phyloP scores from a whole-genome alignment of 148 eudicot species.

The Chenopodium berlandieri region DNA sequence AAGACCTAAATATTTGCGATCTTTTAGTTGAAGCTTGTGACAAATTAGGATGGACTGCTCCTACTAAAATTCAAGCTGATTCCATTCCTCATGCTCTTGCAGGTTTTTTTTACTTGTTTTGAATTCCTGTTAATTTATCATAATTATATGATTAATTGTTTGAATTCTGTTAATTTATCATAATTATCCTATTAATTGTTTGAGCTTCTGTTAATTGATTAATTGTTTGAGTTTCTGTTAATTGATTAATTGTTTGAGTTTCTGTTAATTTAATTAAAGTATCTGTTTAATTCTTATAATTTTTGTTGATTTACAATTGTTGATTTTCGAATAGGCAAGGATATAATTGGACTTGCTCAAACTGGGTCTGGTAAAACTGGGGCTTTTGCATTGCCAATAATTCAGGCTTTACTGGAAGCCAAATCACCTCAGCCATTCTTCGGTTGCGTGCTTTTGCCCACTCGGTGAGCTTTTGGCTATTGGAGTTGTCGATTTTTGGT shows the following conservation, averaged over 20 bases:
- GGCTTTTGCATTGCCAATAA: conserved; percentile 87
- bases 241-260: neutral
- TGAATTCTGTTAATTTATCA: neutral
- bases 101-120: conserved; percentile 27
- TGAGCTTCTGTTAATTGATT: neutral
- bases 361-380: conserved; percentile 99
- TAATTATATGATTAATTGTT: neutral
- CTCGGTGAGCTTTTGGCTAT: conserved; percentile 39
- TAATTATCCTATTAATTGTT: neutral
- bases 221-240: neutral
- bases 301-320: no score
- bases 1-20: conserved; percentile 67
- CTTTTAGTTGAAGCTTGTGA: conserved; percentile 69
- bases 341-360: conserved; percentile 89
- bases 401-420: conserved; percentile 66
- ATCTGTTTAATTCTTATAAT: no score
- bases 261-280: no score
- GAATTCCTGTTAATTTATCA: no score
- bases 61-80: conserved; percentile 73
- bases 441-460: conserved; percentile 82
- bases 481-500: neutral
- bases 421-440: conserved; percentile 54
- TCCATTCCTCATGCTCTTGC: conserved; percentile 76
- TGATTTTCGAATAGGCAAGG: conserved; percentile 48
- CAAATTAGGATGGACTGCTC: conserved; percentile 57